These are phyloP conservation scores for Lasiosphaeriaceae sp. DNA, from an alignment of 495 filamentous ascomycete genomes.

Conservation along the genomic window DNA sequence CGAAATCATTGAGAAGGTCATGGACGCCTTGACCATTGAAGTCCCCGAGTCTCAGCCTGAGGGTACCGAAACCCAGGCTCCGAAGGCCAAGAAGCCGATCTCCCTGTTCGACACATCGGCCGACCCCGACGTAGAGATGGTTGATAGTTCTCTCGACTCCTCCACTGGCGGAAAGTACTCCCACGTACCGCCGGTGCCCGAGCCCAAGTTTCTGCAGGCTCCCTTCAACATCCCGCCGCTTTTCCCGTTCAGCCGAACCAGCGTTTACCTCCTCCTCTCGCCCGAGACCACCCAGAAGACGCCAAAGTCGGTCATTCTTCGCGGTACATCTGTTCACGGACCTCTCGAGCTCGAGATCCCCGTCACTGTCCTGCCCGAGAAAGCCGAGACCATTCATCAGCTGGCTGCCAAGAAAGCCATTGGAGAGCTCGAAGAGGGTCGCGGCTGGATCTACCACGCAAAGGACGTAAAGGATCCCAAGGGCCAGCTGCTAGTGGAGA, in stretches of 20 bases:
- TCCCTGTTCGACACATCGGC: slow-evolving; percentile 53
- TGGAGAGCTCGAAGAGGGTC: slow-evolving; percentile 62
- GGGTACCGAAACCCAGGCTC: background rate
- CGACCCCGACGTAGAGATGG: slow-evolving; percentile 37
- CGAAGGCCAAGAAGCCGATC: slow-evolving; percentile 38
- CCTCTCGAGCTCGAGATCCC: slow-evolving; percentile 61
- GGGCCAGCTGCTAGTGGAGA: slow-evolving; percentile 46
- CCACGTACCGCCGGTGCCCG: slow-evolving; percentile 44
- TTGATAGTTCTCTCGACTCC: slow-evolving; percentile 23
- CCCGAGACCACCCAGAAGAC: slow-evolving; percentile 39
- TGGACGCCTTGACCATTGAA: slow-evolving; percentile 36
- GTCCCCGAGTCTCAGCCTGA: slow-evolving; percentile 13
- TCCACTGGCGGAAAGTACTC: slow-evolving; percentile 34
- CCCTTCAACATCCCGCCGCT: slow-evolving; percentile 60
- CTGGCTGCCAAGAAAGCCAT: slow-evolving; percentile 65
- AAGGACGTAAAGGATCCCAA: slow-evolving; percentile 41
- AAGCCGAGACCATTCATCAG: slow-evolving; percentile 61
- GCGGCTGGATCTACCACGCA: slow-evolving; percentile 59
- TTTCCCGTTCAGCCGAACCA: slow-evolving; percentile 59
- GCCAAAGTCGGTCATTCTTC: slow-evolving; percentile 54
- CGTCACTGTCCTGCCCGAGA: slow-evolving; percentile 42
- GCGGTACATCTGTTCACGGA: slow-evolving; percentile 48
- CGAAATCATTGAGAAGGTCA: slow-evolving; percentile 53
- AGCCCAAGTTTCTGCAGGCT: slow-evolving; percentile 57
- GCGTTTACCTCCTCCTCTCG: slow-evolving; percentile 59